phyloP scores from a whole-genome alignment of 176 grass and related monocot species.

The Eragrostis nindensis region DNA sequence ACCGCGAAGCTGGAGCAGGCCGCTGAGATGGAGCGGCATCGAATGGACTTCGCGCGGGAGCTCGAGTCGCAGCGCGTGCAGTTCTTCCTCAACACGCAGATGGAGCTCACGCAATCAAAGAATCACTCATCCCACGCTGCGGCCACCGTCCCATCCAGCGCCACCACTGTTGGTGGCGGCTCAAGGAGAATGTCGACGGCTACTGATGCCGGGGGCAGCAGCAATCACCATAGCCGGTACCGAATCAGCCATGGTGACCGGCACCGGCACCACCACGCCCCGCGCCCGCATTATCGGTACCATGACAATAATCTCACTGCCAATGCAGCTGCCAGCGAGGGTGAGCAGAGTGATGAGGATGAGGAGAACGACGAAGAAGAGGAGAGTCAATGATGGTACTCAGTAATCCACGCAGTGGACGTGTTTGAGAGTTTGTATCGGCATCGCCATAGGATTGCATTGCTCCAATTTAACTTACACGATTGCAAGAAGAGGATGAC shows the following conservation, averaged over 20 bases:
- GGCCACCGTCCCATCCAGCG: neutral
- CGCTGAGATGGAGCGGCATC: constrained; percentile 73
- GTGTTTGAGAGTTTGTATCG: constrained; percentile 1
- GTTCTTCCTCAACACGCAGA: constrained; percentile 93
- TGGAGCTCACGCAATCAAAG: constrained; percentile 75
- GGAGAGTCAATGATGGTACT: constrained; percentile 52
- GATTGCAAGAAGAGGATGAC: constrained; percentile 8
- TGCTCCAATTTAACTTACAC: constrained; percentile 39
- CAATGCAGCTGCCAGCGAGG: constrained; percentile 13
- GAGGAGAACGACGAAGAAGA: constrained; percentile 43
- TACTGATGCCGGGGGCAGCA: constrained; percentile 46
- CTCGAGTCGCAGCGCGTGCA: constrained; percentile 80
- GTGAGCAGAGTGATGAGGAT: constrained; percentile 36
- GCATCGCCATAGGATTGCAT: constrained; percentile 22
- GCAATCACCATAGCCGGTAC: constrained; percentile 55
- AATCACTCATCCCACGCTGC: constrained; percentile 16
- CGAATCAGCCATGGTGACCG: constrained; percentile 25
- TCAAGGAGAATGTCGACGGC: constrained; percentile 47
- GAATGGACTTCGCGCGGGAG: constrained; percentile 76
- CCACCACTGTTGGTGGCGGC: constrained; percentile 20
- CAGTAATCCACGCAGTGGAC: too few species aligned
- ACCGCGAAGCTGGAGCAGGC: constrained; percentile 74
- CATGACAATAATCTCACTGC: constrained; percentile 33
- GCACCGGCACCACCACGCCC: constrained; percentile 29
- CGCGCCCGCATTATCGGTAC: constrained; percentile 43